Percentiles rank a stretch among this genome's conserved stretches.
These are phyloP conservation scores for Notholithocarpus densiflorus DNA, from an alignment of 306 rosid species.

Conservation along the genomic window DNA sequence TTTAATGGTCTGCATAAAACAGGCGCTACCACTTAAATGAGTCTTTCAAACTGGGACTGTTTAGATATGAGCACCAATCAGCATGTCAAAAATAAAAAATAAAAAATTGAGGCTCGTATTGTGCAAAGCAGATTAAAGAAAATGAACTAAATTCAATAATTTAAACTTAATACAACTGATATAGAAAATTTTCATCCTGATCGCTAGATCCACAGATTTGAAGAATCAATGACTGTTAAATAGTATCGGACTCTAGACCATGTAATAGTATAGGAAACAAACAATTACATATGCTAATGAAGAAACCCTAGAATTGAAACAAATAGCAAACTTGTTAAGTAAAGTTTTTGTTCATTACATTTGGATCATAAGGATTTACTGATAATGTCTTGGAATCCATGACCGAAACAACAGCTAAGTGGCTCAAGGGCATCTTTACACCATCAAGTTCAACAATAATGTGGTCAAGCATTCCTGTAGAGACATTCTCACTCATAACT, in stretches of 20 bases:
- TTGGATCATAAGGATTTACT: conserved; percentile 77
- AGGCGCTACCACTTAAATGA: conserved; percentile 6
- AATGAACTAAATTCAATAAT: background rate
- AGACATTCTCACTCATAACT: background rate
- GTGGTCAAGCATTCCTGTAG: conserved; percentile 95
- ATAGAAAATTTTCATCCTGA: background rate
- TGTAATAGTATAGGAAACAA: background rate
- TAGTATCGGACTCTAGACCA: background rate
- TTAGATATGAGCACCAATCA: conserved; percentile 3
- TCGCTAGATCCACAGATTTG: background rate
- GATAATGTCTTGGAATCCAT: conserved; percentile 79
- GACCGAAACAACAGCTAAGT: conserved; percentile 84
- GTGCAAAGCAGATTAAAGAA: background rate
- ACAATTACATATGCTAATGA: background rate
- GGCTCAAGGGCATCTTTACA: conserved; percentile 76
- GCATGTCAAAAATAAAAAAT: background rate
- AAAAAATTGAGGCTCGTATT: background rate
- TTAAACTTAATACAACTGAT: background rate
- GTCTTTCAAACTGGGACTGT: background rate
- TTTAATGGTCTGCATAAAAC: conserved; percentile 56
- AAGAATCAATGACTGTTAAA: background rate
- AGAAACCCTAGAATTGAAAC: background rate
- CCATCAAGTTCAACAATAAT: conserved; percentile 79
- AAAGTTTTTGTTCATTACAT: conserved; percentile 38
- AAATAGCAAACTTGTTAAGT: background rate